Percentiles rank a stretch among this genome's conserved stretches.
phyloP scores from a whole-genome alignment of 768 basidiomycete genomes.

The Rubroboletus satanas region DNA sequence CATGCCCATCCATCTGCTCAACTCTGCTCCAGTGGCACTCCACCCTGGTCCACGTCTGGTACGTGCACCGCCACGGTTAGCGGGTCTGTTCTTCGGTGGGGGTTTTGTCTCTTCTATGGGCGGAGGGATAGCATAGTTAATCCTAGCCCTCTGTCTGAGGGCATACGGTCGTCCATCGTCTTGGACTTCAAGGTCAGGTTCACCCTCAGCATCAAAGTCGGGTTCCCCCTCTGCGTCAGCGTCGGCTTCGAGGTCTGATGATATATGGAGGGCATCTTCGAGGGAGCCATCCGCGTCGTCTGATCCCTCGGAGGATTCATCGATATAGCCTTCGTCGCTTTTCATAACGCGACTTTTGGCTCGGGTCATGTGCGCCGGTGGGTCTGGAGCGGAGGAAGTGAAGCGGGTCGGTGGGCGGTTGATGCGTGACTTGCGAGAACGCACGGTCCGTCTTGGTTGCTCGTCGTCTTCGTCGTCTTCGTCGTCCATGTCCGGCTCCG shows the following conservation, averaged over 20 bases:
- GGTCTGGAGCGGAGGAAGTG: neutral
- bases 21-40: conserved; percentile 76
- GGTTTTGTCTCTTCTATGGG: conserved; percentile 66
- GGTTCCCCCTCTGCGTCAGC: conserved; percentile 38
- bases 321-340: conserved; percentile 51
- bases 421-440: conserved; percentile 19
- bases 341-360: conserved; percentile 32
- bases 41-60: conserved; percentile 58
- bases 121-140: conserved; percentile 82
- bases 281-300: conserved; percentile 56
- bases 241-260: conserved; percentile 36
- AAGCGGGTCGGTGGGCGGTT: conserved; percentile 22
- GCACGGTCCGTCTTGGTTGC: conserved; percentile 16
- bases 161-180: conserved; percentile 46
- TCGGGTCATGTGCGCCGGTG: conserved; percentile 18
- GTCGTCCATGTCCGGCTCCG: conserved; percentile 23
- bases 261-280: conserved; percentile 49
- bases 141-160: conserved; percentile 55
- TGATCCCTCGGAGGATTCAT: conserved; percentile 46
- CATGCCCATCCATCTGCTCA: conserved; percentile 76
- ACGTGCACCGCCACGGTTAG: conserved; percentile 35
- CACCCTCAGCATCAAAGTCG: conserved; percentile 38
- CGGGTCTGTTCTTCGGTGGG: conserved; percentile 37
- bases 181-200: conserved; percentile 39
- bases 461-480: conserved; percentile 33